Percentiles rank a stretch among this genome's conserved stretches.
Conservation (phyloP, 345 rosid species). For the Viola odorata region DNA sequence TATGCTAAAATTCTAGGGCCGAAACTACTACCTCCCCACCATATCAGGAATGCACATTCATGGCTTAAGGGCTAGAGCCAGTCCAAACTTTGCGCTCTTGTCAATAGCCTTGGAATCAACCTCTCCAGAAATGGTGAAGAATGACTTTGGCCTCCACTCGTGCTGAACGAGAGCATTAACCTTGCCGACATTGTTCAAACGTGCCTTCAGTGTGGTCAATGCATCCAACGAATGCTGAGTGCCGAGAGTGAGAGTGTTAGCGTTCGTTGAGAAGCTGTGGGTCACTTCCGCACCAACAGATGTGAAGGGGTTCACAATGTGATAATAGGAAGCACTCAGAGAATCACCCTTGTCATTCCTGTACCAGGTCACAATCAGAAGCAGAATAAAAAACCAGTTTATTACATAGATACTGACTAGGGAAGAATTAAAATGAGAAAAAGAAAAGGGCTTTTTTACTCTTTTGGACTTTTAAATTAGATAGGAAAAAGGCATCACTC, state of each 20-base stretch:
- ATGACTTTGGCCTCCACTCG: conserved; percentile 79
- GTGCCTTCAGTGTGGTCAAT: conserved; percentile 66
- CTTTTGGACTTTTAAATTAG: no score
- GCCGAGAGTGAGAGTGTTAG: conserved; percentile 67
- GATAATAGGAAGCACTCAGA: conserved; percentile 70
- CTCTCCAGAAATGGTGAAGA: conserved; percentile 74
- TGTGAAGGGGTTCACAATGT: conserved; percentile 49
- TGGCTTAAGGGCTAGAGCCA: conserved; percentile 84
- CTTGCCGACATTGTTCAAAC: conserved; percentile 65
- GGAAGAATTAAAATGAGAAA: no score
- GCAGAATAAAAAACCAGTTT: neutral
- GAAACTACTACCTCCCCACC: neutral
- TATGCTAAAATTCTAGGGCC: conserved; percentile 14
- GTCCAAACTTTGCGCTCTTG: conserved; percentile 78
- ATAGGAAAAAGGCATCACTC: conserved; percentile 18
- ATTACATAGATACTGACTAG: no score
- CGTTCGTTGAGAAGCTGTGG: conserved; percentile 69
- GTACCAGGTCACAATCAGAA: conserved; percentile 11
- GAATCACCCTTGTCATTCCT: conserved; percentile 83
- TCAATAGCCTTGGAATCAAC: conserved; percentile 81
- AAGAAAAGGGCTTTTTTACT: no score
- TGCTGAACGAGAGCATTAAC: conserved; percentile 83
- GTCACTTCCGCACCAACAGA: conserved; percentile 81
- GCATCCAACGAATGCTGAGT: conserved; percentile 72
- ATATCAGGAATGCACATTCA: conserved; percentile 15